Evolutionary conservation across 257 asterid genomes (phyloP).

Genomic region (Dorcoceras hygrometricum): DNA sequence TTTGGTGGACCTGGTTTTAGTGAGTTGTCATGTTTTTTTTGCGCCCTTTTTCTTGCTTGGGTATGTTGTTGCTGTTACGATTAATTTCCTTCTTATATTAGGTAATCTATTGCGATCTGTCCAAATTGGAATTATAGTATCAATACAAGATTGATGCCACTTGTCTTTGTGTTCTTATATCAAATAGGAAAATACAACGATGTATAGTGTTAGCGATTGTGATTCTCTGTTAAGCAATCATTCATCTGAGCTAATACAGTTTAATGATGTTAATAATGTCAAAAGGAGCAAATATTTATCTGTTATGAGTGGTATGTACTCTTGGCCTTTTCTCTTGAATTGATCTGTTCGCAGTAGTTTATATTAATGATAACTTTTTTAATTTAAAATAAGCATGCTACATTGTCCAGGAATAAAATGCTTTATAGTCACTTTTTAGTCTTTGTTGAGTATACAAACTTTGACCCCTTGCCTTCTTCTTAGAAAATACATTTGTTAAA

Average conservation of each 20-base stretch:
- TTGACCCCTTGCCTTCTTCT: neutral
- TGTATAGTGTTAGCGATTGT: neutral
- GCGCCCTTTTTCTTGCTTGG: neutral
- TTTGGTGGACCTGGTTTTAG: constrained; percentile 12
- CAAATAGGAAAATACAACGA: neutral
- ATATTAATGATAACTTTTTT: too few species aligned
- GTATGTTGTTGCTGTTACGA: neutral
- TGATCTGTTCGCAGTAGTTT: neutral
- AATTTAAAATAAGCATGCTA: neutral
- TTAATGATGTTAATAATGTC: neutral
- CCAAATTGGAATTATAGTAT: neutral
- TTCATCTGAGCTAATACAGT: neutral
- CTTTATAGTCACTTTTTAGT: too few species aligned
- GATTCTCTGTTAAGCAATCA: constrained; percentile 1
- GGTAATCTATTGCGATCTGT: neutral
- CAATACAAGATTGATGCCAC: neutral
- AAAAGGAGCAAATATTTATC: constrained; percentile 6
- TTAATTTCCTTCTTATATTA: neutral
- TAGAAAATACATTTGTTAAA: neutral
- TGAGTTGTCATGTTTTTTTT: neutral
- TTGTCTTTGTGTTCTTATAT: neutral
- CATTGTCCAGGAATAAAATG: neutral
- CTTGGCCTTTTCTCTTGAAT: neutral
- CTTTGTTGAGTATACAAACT: neutral
- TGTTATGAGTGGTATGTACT: constrained; percentile 1